phyloP scores from a whole-genome alignment of 2,329 filamentous ascomycete species.

The Monosporascus sp. region DNA sequence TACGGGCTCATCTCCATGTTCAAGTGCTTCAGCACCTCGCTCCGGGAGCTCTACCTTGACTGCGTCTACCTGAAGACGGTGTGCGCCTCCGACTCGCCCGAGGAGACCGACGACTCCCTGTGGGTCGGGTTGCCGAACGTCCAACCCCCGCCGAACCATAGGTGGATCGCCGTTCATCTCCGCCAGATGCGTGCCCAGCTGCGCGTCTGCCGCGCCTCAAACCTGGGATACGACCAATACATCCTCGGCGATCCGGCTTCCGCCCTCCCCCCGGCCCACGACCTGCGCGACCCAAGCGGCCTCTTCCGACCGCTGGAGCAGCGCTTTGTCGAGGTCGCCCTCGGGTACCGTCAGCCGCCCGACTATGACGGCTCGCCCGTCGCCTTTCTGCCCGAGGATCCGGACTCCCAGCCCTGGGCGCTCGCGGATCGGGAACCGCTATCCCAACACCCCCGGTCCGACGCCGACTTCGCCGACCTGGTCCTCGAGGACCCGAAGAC shows the following conservation, averaged over 20 bases:
- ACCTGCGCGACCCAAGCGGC: slow-evolving; percentile 36
- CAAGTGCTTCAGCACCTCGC: slow-evolving; percentile 30
- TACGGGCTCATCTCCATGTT: slow-evolving; percentile 29
- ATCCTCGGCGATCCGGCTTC: slow-evolving; percentile 25
- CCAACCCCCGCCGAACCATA: slow-evolving; percentile 28
- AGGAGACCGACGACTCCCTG: slow-evolving; percentile 29
- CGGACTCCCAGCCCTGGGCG: slow-evolving; percentile 10
- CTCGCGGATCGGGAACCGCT: slow-evolving; percentile 17
- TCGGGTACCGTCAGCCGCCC: slow-evolving; percentile 33
- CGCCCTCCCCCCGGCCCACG: slow-evolving; percentile 26
- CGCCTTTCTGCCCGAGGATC: slow-evolving; percentile 26
- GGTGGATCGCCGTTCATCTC: slow-evolving; percentile 38
- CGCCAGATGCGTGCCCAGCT: slow-evolving; percentile 30
- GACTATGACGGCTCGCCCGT: slow-evolving; percentile 27
- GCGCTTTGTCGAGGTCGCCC: slow-evolving; percentile 41
- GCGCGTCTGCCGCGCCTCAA: slow-evolving; percentile 37
- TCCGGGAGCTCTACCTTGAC: slow-evolving; percentile 40
- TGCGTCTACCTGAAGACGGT: slow-evolving; percentile 39
- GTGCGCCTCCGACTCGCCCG: slow-evolving; percentile 27
- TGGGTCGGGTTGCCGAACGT: slow-evolving; percentile 42
- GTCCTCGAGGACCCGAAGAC: too few species aligned
- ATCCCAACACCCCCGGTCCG: slow-evolving; percentile 23
- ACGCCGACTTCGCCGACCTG: slow-evolving; percentile 1
- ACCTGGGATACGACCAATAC: slow-evolving; percentile 39
- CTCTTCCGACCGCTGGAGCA: slow-evolving; percentile 35